phyloP scores from a whole-genome alignment of 352 stramenopile species.

The Pythium phragmiticola region DNA sequence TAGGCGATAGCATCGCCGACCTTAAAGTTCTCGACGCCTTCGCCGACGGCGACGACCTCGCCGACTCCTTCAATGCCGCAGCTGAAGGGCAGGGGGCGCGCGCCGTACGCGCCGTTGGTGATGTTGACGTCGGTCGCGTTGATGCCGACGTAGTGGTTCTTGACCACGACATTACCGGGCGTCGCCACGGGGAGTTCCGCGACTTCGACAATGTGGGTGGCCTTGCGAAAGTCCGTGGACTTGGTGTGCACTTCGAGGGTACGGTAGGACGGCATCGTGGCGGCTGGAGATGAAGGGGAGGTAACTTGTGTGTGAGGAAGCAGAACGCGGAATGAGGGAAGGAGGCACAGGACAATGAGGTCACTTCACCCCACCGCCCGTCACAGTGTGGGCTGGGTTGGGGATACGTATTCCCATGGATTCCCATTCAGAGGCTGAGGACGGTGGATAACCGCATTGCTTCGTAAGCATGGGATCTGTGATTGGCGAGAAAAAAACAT shows the following conservation, averaged over 20 bases:
- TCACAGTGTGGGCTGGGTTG: too few species aligned
- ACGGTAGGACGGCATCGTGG: constrained; percentile 4
- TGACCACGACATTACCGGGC: constrained; percentile 24
- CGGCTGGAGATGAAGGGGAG: too few species aligned
- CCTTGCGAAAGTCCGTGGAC: constrained; percentile 35
- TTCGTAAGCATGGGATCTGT: not conserved
- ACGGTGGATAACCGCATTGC: not conserved
- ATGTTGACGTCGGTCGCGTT: constrained; percentile 41
- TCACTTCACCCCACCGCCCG: too few species aligned
- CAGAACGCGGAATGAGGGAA: too few species aligned
- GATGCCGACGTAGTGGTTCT: constrained; percentile 36
- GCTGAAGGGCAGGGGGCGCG: constrained; percentile 25
- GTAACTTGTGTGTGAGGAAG: too few species aligned
- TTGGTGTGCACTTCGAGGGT: constrained; percentile 25
- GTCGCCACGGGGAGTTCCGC: constrained; percentile 16
- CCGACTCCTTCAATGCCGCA: constrained; percentile 30
- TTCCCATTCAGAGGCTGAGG: too few species aligned
- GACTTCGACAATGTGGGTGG: constrained; percentile 30
- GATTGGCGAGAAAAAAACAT: not conserved
- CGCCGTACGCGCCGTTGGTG: constrained; percentile 21
- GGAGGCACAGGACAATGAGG: too few species aligned
- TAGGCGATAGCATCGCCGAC: constrained; percentile 35
- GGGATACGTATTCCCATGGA: too few species aligned
- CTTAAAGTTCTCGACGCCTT: constrained; percentile 26
- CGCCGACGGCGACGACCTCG: constrained; percentile 32